Conservation (phyloP, 768 basidiomycete species). For the Thelephora aurantiotincta region DNA sequence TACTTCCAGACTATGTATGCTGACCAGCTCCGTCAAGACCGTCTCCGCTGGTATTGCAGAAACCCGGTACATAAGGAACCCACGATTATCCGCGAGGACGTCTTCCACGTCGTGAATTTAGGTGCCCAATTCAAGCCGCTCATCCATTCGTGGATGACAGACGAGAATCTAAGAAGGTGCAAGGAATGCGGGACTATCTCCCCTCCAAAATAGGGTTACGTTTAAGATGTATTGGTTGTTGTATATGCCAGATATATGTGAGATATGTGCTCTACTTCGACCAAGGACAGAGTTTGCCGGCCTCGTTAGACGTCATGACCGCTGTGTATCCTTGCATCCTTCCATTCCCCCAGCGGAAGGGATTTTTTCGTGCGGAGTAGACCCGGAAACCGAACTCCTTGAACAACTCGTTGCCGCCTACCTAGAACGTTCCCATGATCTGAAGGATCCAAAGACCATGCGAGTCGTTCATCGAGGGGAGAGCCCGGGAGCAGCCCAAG, state of each 20-base stretch:
- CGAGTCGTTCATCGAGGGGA: too few species aligned
- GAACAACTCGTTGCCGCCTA: too few species aligned
- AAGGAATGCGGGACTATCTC: slow-evolving; percentile 53
- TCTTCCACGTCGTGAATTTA: slow-evolving; percentile 80
- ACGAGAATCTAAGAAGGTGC: slow-evolving; percentile 55
- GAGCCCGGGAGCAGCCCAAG: too few species aligned
- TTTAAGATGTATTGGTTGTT: background rate
- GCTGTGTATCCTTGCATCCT: too few species aligned
- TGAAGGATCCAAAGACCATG: too few species aligned
- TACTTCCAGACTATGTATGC: background rate
- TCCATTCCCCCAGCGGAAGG: too few species aligned
- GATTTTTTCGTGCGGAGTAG: too few species aligned
- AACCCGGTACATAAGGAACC: slow-evolving; percentile 44
- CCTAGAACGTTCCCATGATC: too few species aligned
- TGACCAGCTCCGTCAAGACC: slow-evolving; percentile 36
- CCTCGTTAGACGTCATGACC: too few species aligned
- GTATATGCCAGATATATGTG: background rate
- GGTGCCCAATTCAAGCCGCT: slow-evolving; percentile 89
- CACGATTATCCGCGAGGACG: slow-evolving; percentile 70
- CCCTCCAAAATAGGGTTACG: slow-evolving; percentile 32
- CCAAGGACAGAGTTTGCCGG: too few species aligned
- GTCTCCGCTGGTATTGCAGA: slow-evolving; percentile 85
- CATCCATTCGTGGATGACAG: slow-evolving; percentile 71
- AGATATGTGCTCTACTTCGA: too few species aligned
- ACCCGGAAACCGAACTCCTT: too few species aligned